These are phyloP conservation scores for Talaromyces sp. DNA, from an alignment of 2,329 filamentous ascomycete genomes.

Conservation along the genomic window DNA sequence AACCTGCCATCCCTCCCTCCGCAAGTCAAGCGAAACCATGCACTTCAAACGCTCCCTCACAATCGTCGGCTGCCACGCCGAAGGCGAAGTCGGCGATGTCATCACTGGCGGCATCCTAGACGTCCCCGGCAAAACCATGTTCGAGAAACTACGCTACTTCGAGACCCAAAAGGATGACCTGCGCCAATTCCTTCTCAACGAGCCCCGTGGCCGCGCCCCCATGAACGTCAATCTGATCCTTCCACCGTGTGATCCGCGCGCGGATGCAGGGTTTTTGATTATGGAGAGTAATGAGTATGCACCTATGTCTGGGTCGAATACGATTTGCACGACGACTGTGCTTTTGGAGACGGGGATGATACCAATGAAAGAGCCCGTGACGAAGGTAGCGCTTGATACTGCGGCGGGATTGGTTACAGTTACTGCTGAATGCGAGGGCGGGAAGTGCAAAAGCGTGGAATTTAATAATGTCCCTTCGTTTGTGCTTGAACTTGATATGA, in stretches of 20 bases:
- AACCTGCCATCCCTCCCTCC: neutral
- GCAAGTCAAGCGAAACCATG: conserved; percentile 5
- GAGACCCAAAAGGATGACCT: conserved; percentile 41
- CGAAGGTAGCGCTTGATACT: conserved; percentile 44
- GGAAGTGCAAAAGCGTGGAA: conserved; percentile 47
- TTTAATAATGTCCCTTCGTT: conserved; percentile 51
- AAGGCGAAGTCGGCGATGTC: conserved; percentile 50
- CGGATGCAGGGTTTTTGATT: conserved; percentile 48
- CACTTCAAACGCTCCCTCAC: conserved; percentile 18
- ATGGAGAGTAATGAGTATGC: conserved; percentile 51
- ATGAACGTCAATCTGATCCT: conserved; percentile 46
- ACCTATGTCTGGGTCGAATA: conserved; percentile 49
- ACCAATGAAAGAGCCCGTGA: conserved; percentile 47
- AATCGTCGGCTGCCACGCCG: conserved; percentile 29
- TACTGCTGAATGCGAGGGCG: conserved; percentile 43
- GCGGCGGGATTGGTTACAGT: conserved; percentile 47
- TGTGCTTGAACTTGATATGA: conserved; percentile 41
- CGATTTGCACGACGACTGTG: conserved; percentile 47
- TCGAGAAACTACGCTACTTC: conserved; percentile 49
- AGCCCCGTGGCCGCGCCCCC: conserved; percentile 47
- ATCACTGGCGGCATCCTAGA: conserved; percentile 51
- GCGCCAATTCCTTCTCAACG: conserved; percentile 47
- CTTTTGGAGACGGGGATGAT: conserved; percentile 51
- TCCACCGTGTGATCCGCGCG: conserved; percentile 45
- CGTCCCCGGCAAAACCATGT: conserved; percentile 46